Evolutionary conservation across 176 grass and related monocot genomes (phyloP).

Genomic region (Puccinellia tenuiflora): DNA sequence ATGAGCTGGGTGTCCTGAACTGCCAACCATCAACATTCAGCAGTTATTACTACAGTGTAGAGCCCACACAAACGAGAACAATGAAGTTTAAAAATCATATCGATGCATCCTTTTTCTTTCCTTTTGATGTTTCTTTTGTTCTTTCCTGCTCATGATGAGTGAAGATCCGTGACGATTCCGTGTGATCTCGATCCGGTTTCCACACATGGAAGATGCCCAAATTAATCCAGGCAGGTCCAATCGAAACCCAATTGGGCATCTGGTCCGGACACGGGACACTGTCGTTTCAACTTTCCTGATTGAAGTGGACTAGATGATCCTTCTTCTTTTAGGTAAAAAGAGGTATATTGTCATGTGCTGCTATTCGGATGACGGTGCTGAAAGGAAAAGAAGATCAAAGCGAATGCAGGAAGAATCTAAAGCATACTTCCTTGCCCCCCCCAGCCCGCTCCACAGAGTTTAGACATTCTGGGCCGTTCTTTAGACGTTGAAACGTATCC

Average conservation of each 20-base stretch:
- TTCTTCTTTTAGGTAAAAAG: background rate
- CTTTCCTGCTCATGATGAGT: background rate
- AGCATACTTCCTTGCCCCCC: no score
- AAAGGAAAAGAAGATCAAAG: background rate
- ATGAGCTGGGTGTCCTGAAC: background rate
- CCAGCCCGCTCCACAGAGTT: no score
- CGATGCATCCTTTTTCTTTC: no score
- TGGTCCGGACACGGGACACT: background rate
- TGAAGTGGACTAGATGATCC: background rate
- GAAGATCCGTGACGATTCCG: background rate
- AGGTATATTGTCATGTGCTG: slow-evolving; percentile 23
- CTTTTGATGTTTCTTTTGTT: no score
- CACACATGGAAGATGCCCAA: slow-evolving; percentile 9
- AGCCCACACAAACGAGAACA: background rate
- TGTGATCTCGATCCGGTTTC: background rate
- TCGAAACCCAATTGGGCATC: slow-evolving; percentile 1
- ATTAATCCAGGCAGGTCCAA: background rate
- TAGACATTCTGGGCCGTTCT: no score
- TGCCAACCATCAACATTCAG: background rate
- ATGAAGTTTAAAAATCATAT: background rate
- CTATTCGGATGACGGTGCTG: background rate
- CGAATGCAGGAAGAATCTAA: background rate
- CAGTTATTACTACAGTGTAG: background rate
- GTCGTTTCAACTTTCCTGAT: background rate
- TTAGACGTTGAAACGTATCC: no score